Evolutionary conservation across 2,329 filamentous ascomycete genomes (phyloP).

Genomic region (Mycosphaerelloides madeirae): DNA sequence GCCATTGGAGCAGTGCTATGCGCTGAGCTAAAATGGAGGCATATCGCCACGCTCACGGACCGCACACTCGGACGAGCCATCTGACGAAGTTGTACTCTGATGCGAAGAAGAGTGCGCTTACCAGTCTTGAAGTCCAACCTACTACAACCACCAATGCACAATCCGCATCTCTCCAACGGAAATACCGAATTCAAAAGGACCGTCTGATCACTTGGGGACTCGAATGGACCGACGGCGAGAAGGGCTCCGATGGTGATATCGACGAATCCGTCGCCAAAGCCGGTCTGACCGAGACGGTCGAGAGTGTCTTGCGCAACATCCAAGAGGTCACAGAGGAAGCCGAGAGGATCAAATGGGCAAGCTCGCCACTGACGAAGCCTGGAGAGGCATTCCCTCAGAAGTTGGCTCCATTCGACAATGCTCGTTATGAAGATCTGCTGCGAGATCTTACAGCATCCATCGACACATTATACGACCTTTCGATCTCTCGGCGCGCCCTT

Average conservation of each 20-base stretch:
- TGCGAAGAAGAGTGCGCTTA: conserved; percentile 65
- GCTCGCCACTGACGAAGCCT: conserved; percentile 21
- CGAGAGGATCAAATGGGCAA: conserved; percentile 59
- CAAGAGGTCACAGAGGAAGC: conserved; percentile 74
- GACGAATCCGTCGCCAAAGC: conserved; percentile 63
- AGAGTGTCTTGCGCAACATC: conserved; percentile 74
- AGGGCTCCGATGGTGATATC: conserved; percentile 62
- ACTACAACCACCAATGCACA: conserved; percentile 56
- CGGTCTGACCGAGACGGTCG: conserved; percentile 70
- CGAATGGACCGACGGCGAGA: conserved; percentile 70
- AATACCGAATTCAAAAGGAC: conserved; percentile 75
- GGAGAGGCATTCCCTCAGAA: conserved; percentile 30
- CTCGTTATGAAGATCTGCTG: conserved; percentile 69
- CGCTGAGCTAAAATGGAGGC: conserved; percentile 10
- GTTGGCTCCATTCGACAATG: conserved; percentile 57
- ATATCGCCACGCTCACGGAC: conserved; percentile 12
- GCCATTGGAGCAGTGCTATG: conserved; percentile 1
- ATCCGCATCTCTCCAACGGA: conserved; percentile 66
- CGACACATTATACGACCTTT: conserved; percentile 74
- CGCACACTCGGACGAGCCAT: conserved; percentile 23
- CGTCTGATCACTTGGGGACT: conserved; percentile 73
- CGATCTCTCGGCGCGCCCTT: conserved; percentile 56
- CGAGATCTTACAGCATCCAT: conserved; percentile 71
- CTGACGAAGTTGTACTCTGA: conserved; percentile 73
- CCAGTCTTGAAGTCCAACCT: conserved; percentile 54